These are phyloP conservation scores for Russula compacta DNA, from an alignment of 768 basidiomycete species.

Conservation along the genomic window DNA sequence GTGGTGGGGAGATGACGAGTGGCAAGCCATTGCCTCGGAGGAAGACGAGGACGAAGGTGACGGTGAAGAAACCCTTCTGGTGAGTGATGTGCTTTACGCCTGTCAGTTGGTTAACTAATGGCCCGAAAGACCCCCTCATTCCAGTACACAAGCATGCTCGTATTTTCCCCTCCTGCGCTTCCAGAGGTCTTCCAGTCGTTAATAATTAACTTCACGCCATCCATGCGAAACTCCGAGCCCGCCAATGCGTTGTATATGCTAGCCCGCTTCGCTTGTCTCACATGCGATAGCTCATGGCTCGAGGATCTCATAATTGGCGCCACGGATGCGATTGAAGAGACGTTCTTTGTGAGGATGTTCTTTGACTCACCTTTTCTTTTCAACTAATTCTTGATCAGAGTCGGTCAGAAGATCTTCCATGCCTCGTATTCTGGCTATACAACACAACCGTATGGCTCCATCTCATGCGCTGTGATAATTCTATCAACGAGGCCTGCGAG, in stretches of 20 bases:
- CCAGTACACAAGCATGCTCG: slow-evolving; percentile 85
- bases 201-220: slow-evolving; percentile 65
- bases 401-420: slow-evolving; percentile 76
- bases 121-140: slow-evolving; percentile 52
- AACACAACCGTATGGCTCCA: slow-evolving; percentile 88
- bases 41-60: slow-evolving; percentile 39
- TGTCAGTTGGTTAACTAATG: background rate
- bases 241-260: slow-evolving; percentile 89
- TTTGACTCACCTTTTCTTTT: background rate
- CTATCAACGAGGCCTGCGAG: slow-evolving; percentile 72
- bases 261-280: slow-evolving; percentile 84
- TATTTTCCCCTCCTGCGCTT: slow-evolving; percentile 75
- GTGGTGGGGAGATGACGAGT: slow-evolving; percentile 57
- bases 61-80: slow-evolving; percentile 43
- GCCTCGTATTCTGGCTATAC: slow-evolving; percentile 89
- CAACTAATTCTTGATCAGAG: slow-evolving; percentile 38
- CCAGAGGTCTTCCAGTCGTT: slow-evolving; percentile 75
- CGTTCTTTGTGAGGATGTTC: slow-evolving; percentile 67
- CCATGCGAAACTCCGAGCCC: slow-evolving; percentile 69
- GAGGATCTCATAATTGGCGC: slow-evolving; percentile 89
- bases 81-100: slow-evolving; percentile 24
- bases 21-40: slow-evolving; percentile 24
- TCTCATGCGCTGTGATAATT: slow-evolving; percentile 77
- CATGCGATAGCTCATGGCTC: slow-evolving; percentile 86
- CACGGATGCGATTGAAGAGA: slow-evolving; percentile 86